Base-by-base conservation (phyloP, 495 filamentous ascomycete species). In the Xanthoparmelia taractica region DNA sequence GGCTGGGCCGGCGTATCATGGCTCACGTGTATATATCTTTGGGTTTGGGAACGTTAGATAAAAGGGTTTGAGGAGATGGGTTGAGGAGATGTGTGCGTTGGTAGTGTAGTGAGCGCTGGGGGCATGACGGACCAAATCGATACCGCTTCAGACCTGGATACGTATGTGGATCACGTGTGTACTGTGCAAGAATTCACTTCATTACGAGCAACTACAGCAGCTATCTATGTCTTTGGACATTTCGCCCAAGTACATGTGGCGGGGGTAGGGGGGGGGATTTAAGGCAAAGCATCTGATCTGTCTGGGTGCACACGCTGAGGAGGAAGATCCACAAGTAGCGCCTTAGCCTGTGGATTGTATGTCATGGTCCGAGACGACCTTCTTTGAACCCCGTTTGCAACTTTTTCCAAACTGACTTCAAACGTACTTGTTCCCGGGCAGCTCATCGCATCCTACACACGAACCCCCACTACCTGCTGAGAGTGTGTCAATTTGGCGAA, bases 261-360 rank as follows among this genome's bases (percentile, higher is more conserved):
- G 48, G 48, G 17, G 48, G 31, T 17, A 8, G 31, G 7, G 48
- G 48, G 12, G 31, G 11, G 48, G 25, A 31, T 31, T 13, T 52
- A 2, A 5, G n/a, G n/a, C n/a, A n/a, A n/a, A n/a, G n/a, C n/a
- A n/a, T n/a, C n/a, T n/a, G n/a, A n/a, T n/a, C n/a, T n/a, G n/a
- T n/a, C n/a, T n/a, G n/a, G n/a, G n/a, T n/a, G n/a, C n/a, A 52
- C 48, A 52, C 25, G 48, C 48, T 52, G 48, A 52, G 48, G 25
- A 52, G 48, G 13, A 52, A 31, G 8, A 1, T 1, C 2, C 23
- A 10, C 3, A 29, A 31, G 13, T 17, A 10, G 12, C 41, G 37
- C 10, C 5, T 8, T 45, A n/a, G 17, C 18, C 41, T 45, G 17
- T n/a, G 8, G 41, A n/a, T n/a, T n/a, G n/a, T n/a, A 45, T n/a